Conservation (phyloP, 371 early-diverging fungal species). For the Apophysomyces ossiformis region DNA sequence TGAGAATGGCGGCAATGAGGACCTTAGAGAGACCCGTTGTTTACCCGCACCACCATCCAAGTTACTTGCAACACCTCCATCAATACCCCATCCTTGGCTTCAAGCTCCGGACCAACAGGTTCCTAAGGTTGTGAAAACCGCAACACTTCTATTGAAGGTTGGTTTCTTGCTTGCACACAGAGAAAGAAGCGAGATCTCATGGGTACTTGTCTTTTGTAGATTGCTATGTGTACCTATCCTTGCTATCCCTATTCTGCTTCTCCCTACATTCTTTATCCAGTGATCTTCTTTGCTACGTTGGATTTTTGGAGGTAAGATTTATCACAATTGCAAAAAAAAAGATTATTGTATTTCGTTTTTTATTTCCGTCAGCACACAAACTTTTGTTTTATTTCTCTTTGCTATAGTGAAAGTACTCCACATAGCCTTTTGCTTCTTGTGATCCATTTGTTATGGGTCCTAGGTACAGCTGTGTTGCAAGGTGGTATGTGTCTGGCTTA, state of each 20-base stretch:
- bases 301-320: slow-evolving; percentile 47
- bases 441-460: slow-evolving; percentile 27
- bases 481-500: slow-evolving; percentile 25
- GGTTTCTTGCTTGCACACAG: neutral
- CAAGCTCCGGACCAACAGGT: slow-evolving; percentile 14
- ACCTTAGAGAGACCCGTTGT: slow-evolving; percentile 7
- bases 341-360: too few relatives aligned
- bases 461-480: slow-evolving; percentile 20
- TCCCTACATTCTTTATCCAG: slow-evolving; percentile 38
- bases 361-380: neutral
- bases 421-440: slow-evolving; percentile 25
- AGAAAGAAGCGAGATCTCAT: neutral
- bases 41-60: neutral
- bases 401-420: slow-evolving; percentile 20
- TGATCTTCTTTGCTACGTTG: slow-evolving; percentile 40
- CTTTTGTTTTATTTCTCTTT: neutral
- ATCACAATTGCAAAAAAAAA: too few relatives aligned
- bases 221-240: slow-evolving; percentile 45
- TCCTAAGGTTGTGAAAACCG: slow-evolving; percentile 24
- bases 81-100: slow-evolving; percentile 1
- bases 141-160: slow-evolving; percentile 38
- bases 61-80: neutral
- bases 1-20: neutral
- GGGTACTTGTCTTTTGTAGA: slow-evolving; percentile 21
- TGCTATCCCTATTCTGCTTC: slow-evolving; percentile 48